phyloP scores from a whole-genome alignment of 306 rosid genomes.

The Chamaecrista fasciculata region DNA sequence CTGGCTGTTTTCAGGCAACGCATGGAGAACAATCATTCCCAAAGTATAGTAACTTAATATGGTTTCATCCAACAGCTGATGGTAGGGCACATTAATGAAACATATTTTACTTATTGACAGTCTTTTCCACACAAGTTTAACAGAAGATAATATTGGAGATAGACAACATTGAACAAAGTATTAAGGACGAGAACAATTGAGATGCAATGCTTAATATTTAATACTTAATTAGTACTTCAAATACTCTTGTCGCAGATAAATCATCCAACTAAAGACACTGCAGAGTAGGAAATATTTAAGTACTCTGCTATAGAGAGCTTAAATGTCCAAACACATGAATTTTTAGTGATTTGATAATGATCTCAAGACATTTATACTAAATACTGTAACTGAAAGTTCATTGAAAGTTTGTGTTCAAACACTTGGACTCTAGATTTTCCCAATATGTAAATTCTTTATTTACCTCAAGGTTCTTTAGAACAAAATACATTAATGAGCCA shows the following conservation, averaged over 20 bases:
- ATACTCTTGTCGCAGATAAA: constrained; percentile 11
- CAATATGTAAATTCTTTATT: too few species aligned
- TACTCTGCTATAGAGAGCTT: too few species aligned
- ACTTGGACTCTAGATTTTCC: constrained; percentile 17
- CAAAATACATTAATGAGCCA: constrained; percentile 22
- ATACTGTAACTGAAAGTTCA: too few species aligned
- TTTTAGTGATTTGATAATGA: too few species aligned
- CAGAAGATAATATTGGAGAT: neutral
- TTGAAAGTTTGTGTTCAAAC: too few species aligned
- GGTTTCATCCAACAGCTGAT: neutral
- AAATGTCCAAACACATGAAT: too few species aligned
- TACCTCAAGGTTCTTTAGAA: constrained; percentile 10
- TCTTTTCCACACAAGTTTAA: neutral
- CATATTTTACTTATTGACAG: neutral
- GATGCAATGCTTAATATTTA: neutral
- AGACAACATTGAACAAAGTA: constrained; percentile 11
- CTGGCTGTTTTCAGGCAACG: neutral
- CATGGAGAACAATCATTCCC: neutral
- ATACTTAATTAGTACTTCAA: neutral
- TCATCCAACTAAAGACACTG: neutral
- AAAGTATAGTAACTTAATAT: neutral
- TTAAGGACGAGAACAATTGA: neutral
- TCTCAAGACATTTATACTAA: too few species aligned
- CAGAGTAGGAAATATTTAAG: neutral
- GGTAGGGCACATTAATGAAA: neutral